These are phyloP conservation scores for Citrus australasica DNA, from an alignment of 345 rosid species.

Conservation along the genomic window DNA sequence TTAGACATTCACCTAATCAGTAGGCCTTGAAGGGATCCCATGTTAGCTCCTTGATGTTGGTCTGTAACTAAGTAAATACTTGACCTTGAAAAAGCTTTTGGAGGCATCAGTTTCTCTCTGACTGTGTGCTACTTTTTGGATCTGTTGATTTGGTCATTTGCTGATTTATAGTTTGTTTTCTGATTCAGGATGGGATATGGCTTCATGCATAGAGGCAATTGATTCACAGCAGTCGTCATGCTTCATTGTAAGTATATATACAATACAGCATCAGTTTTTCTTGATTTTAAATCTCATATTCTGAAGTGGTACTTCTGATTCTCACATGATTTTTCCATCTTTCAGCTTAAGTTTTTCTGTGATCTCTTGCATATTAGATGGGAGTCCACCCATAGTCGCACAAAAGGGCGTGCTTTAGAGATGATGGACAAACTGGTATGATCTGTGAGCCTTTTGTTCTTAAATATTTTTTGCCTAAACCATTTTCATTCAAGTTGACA, in stretches of 20 bases:
- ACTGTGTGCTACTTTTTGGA: too few species aligned
- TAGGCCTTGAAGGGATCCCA: too few species aligned
- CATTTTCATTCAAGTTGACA: not conserved
- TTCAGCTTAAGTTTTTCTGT: slow-evolving; percentile 61
- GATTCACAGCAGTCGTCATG: slow-evolving; percentile 45
- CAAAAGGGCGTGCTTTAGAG: slow-evolving; percentile 78
- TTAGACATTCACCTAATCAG: too few species aligned
- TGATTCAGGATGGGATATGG: slow-evolving; percentile 92
- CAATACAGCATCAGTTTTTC: not conserved
- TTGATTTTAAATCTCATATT: not conserved
- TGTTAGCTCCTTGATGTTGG: too few species aligned
- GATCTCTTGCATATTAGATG: slow-evolving; percentile 77
- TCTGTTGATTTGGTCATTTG: not conserved
- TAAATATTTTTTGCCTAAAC: not conserved
- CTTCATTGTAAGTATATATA: slow-evolving; percentile 52
- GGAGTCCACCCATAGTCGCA: slow-evolving; percentile 85
- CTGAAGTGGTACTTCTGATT: not conserved
- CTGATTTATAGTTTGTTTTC: slow-evolving; percentile 10
- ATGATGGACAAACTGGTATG: slow-evolving; percentile 91
- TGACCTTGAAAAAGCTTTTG: not conserved
- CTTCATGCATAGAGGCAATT: slow-evolving; percentile 51
- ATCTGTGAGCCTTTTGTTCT: not conserved
- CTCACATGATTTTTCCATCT: slow-evolving; percentile 12
- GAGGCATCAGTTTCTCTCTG: too few species aligned
- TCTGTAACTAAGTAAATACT: too few species aligned